Base-by-base conservation (phyloP, 2,329 filamentous ascomycete species). In the Endoconidiophora polonica region DNA sequence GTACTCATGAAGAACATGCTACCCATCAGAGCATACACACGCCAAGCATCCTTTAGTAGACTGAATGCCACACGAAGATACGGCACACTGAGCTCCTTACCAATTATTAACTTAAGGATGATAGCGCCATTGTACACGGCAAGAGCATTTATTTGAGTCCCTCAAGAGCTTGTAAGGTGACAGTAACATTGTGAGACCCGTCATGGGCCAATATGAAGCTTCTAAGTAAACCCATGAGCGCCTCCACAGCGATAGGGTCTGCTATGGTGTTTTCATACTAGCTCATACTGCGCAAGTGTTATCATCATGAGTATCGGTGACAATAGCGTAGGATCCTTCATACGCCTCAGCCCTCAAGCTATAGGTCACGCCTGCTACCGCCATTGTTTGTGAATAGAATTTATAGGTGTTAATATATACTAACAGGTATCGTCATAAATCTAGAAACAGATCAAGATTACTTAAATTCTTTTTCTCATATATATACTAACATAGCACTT, bases 121-220 rank as follows among this genome's bases (percentile, higher is more conserved):
- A 71, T 58, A 54, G 69, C 69, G 20, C 68, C 68, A 37, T 65
- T 63, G 52, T 71, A 71, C 3, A 70, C 54, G 67, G 68, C 44
- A 70, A 56, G 7, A n/a, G 40, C 5, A 12, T 16, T 7, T 5
- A 20, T 9, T 43, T 18, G 2, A 43, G 14, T 12, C 12, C 20
- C n/a, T 23, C 5, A 3, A 18, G 40, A 5, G 20, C 24, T 5
- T 20, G 5, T n/a, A 43, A 43, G 3, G 40, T 22, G 22, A 43
- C 24, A 20, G 40, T 14, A 43, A 43, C 14, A 20, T 23, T 43
- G 40, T 12, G 20, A 16, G 40, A 43, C 22, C 22, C 20, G 2
- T 18, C 40, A 43, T n/a, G 20, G n/a, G 20, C 20, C n/a, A 41
- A 41, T 6, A 9, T 12, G 12, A 16, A 41, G 12, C 38, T 22